phyloP scores from a whole-genome alignment of 352 stramenopile species.

The Pseudoperonospora humuli region DNA sequence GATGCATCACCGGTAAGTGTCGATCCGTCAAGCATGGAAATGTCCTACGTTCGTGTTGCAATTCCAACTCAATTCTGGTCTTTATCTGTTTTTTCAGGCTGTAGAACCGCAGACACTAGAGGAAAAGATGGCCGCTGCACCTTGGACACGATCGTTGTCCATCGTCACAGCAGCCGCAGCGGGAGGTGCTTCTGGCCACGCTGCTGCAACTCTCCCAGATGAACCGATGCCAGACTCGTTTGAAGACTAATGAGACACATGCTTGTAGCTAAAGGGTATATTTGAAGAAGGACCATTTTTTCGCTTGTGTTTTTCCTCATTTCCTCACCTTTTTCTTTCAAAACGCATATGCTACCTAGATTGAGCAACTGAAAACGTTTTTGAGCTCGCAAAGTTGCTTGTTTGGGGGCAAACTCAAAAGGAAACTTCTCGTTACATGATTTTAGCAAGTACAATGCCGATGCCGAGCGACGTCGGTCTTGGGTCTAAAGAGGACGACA shows the following conservation, averaged over 20 bases:
- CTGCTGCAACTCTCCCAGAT: constrained; percentile 12
- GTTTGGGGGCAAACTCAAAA: constrained; percentile 6
- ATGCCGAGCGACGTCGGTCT: constrained; percentile 19
- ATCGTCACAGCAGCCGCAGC: constrained; percentile 33
- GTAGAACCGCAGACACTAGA: constrained; percentile 24
- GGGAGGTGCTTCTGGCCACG: constrained; percentile 18
- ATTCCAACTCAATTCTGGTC: neutral
- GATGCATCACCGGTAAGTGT: constrained; percentile 22
- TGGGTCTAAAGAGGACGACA: constrained; percentile 34
- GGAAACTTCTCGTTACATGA: constrained; percentile 15
- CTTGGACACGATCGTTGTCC: constrained; percentile 26
- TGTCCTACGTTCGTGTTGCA: neutral
- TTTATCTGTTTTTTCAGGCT: constrained; percentile 7
- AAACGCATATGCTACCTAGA: too few species aligned
- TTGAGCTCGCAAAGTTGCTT: neutral
- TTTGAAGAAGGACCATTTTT: neutral
- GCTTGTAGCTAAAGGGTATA: neutral
- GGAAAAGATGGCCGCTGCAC: constrained; percentile 27
- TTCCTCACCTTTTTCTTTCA: too few species aligned
- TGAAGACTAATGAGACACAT: constrained; percentile 11
- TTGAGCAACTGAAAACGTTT: neutral
- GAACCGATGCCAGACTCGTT: constrained; percentile 33
- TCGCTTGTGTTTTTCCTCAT: neutral
- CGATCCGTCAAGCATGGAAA: neutral
- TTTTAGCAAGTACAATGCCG: constrained; percentile 2